Evolutionary conservation across 2,329 filamentous ascomycete genomes (phyloP).

Genomic region (Thelonectria olida): DNA sequence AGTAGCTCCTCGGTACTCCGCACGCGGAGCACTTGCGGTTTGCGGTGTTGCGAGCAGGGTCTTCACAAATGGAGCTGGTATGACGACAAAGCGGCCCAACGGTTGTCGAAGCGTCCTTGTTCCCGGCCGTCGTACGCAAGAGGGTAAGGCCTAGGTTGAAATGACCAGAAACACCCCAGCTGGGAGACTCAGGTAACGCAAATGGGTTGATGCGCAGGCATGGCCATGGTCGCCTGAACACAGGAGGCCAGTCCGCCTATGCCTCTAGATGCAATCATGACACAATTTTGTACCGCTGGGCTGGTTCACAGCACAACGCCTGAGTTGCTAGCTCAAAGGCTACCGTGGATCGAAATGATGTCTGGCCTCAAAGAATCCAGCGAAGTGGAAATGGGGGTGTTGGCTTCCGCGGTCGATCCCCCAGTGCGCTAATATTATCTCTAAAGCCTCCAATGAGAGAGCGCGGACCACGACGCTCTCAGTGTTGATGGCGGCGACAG

Average conservation of each 20-base stretch:
- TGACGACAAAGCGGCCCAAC: slow-evolving; percentile 6
- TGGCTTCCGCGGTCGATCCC: slow-evolving; percentile 24
- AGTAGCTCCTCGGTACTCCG: background rate
- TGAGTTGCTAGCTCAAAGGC: slow-evolving; percentile 30
- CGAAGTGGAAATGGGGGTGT: slow-evolving; percentile 19
- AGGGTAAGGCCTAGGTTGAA: background rate
- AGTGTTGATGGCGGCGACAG: slow-evolving; percentile 25
- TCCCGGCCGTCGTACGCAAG: slow-evolving; percentile 3
- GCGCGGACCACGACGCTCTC: slow-evolving; percentile 36
- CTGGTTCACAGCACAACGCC: slow-evolving; percentile 32
- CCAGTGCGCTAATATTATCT: slow-evolving; percentile 26
- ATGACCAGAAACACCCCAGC: background rate
- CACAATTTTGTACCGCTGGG: slow-evolving; percentile 35
- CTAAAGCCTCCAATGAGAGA: slow-evolving; percentile 33
- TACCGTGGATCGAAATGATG: slow-evolving; percentile 17
- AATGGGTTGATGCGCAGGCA: slow-evolving; percentile 12
- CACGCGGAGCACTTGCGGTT: slow-evolving; percentile 9
- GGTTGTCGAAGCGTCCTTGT: slow-evolving; percentile 8
- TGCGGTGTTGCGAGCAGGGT: background rate
- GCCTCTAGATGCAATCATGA: slow-evolving; percentile 27
- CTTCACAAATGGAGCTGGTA: background rate
- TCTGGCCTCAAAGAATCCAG: slow-evolving; percentile 20
- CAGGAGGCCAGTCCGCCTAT: slow-evolving; percentile 1
- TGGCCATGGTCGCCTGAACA: background rate
- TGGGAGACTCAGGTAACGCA: slow-evolving; percentile 8